These are phyloP conservation scores for Hypomontagnella submonticulosa DNA, from an alignment of 495 filamentous ascomycete species.

Conservation along the genomic window DNA sequence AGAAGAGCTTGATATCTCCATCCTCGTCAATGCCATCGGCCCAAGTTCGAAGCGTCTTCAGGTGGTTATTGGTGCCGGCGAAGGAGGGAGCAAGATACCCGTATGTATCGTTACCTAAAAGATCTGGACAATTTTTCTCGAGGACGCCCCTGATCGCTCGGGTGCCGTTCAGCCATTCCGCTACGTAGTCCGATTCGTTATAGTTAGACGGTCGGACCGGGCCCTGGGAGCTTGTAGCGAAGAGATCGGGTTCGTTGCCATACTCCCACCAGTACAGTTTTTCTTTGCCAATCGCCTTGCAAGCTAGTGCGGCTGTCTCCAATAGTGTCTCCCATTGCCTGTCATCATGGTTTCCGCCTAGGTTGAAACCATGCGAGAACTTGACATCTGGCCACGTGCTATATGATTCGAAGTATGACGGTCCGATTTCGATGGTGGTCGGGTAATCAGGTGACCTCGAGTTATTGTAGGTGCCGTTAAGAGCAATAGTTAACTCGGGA, in stretches of 20 bases:
- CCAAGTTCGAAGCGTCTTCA: conserved; percentile 65
- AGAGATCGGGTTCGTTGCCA: conserved; percentile 77
- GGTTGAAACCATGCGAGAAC: conserved; percentile 73
- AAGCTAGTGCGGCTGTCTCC: conserved; percentile 67
- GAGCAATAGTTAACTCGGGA: conserved; percentile 60
- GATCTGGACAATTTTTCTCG: conserved; percentile 62
- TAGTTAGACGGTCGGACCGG: conserved; percentile 64
- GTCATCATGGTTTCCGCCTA: conserved; percentile 64
- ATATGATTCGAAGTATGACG: conserved; percentile 74
- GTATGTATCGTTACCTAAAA: conserved; percentile 54
- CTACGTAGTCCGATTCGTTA: conserved; percentile 67
- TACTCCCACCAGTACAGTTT: conserved; percentile 69
- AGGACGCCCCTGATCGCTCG: conserved; percentile 61
- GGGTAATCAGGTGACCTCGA: conserved; percentile 68
- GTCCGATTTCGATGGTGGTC: conserved; percentile 68
- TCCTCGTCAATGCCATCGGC: conserved; percentile 62
- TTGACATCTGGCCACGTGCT: conserved; percentile 65
- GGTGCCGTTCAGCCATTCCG: conserved; percentile 70
- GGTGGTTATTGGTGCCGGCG: conserved; percentile 63
- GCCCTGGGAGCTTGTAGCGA: conserved; percentile 63
- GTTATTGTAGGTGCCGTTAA: conserved; percentile 65
- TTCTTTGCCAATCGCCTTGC: conserved; percentile 64
- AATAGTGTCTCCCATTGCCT: conserved; percentile 63
- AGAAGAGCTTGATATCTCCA: conserved; percentile 64
- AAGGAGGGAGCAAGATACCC: conserved; percentile 71